A percentile compares a stretch with the other conserved stretches of the same genome.
These are phyloP conservation scores for Malassezia japonica DNA, from an alignment of 1,284 basidiomycete genomes.

Conservation along the genomic window DNA sequence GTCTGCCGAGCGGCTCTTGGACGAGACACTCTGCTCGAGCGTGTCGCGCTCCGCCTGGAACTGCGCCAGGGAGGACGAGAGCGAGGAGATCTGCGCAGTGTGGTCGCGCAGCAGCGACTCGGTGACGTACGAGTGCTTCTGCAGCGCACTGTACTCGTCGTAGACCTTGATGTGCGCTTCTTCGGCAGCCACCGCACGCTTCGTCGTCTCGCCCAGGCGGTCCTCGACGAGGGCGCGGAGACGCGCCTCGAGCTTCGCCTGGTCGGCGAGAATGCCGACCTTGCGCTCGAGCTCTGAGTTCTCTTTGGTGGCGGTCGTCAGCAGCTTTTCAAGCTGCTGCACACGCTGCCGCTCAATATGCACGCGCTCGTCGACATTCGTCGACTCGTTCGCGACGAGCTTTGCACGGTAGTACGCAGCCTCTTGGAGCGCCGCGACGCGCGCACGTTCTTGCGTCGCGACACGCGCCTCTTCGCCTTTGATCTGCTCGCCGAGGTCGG, in stretches of 20 bases:
- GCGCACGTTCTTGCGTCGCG: slow-evolving; percentile 68
- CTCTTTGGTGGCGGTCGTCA: slow-evolving; percentile 63
- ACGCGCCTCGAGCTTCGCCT: slow-evolving; percentile 56
- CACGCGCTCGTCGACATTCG: slow-evolving; percentile 57
- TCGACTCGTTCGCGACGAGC: slow-evolving; percentile 67
- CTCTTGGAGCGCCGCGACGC: slow-evolving; percentile 76
- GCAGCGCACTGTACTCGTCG: slow-evolving; percentile 65
- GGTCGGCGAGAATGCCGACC: slow-evolving; percentile 50
- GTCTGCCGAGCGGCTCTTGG: slow-evolving; percentile 56
- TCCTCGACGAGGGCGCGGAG: slow-evolving; percentile 67
- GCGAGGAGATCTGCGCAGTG: slow-evolving; percentile 62
- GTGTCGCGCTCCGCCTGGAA: slow-evolving; percentile 68
- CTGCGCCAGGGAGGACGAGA: slow-evolving; percentile 67
- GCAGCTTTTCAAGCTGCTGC: slow-evolving; percentile 67
- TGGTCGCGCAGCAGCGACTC: slow-evolving; percentile 70
- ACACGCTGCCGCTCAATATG: slow-evolving; percentile 73
- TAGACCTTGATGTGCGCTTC: slow-evolving; percentile 63
- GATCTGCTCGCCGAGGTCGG: slow-evolving; percentile 64
- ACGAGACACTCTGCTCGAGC: slow-evolving; percentile 60
- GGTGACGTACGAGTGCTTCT: slow-evolving; percentile 58
- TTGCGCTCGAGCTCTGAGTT: slow-evolving; percentile 65
- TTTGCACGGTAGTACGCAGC: slow-evolving; percentile 94
- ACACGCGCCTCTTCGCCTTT: slow-evolving; percentile 67
- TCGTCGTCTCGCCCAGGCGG: slow-evolving; percentile 66
- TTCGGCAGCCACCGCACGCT: slow-evolving; percentile 73